These are phyloP conservation scores for Suhomyces guaymorum DNA, from an alignment of 1,139 yeast species.

Conservation along the genomic window DNA sequence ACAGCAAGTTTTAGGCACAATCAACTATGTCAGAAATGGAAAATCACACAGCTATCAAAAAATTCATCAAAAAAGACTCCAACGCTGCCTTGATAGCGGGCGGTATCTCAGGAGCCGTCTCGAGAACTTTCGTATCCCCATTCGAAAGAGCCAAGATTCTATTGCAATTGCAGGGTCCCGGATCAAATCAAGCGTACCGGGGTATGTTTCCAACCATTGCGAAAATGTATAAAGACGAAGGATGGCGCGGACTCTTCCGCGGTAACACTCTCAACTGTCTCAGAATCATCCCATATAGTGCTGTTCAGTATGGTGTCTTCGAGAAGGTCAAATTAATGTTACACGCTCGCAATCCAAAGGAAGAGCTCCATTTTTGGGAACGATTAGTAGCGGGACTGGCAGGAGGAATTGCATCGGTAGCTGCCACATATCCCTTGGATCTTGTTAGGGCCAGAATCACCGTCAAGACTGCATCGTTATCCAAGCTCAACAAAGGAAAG, in stretches of 20 bases:
- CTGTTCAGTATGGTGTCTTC: conserved; percentile 89
- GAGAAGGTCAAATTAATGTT: conserved; percentile 62
- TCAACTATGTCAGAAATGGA: neutral
- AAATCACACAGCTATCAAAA: conserved; percentile 22
- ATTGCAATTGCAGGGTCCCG: conserved; percentile 85
- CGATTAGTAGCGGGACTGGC: conserved; percentile 75
- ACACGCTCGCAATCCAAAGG: conserved; percentile 31
- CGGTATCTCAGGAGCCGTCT: conserved; percentile 84
- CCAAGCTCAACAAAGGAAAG: conserved; percentile 49
- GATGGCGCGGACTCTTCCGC: conserved; percentile 81
- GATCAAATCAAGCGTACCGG: conserved; percentile 56
- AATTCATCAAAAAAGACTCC: conserved; percentile 46
- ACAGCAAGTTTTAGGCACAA: no score
- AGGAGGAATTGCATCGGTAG: conserved; percentile 81
- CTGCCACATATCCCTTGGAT: conserved; percentile 89
- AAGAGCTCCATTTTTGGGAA: conserved; percentile 41
- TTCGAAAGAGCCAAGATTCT: conserved; percentile 92
- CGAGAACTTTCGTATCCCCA: conserved; percentile 92
- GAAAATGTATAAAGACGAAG: conserved; percentile 87
- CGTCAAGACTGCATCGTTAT: conserved; percentile 80
- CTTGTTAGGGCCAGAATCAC: conserved; percentile 86
- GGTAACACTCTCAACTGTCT: conserved; percentile 91
- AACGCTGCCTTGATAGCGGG: conserved; percentile 62
- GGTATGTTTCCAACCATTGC: conserved; percentile 77
- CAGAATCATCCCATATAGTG: conserved; percentile 89